These are phyloP conservation scores for Elaphomyces granulatus DNA, from an alignment of 495 filamentous ascomycete species.

Conservation along the genomic window DNA sequence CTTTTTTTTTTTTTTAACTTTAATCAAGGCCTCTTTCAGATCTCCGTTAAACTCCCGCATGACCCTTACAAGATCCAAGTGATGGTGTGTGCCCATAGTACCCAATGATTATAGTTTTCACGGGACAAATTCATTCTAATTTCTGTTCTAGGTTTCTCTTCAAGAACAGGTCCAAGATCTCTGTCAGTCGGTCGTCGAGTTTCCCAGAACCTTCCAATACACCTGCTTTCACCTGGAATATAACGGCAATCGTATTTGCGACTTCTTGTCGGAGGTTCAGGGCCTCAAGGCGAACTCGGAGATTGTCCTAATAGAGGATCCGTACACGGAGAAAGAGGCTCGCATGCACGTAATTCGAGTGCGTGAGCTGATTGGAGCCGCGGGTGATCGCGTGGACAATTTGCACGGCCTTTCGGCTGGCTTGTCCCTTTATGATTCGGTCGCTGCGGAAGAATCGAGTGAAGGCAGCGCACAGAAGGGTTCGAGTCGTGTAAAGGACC, in stretches of 20 bases:
- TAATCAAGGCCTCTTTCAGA: conserved; percentile 50
- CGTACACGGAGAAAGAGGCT: conserved; percentile 97
- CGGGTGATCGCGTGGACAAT: conserved; percentile 74
- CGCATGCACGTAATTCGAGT: conserved; percentile 85
- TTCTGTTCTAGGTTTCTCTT: conserved; percentile 53
- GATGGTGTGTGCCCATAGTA: conserved; percentile 62
- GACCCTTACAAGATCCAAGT: conserved; percentile 65
- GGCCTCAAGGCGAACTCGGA: conserved; percentile 59
- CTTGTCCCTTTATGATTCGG: conserved; percentile 67
- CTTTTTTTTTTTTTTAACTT: background rate
- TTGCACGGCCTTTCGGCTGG: conserved; percentile 84
- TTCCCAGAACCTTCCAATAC: conserved; percentile 88
- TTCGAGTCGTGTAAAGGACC: conserved; percentile 27
- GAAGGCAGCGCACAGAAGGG: conserved; percentile 29
- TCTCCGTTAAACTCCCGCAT: conserved; percentile 74
- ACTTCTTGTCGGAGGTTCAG: conserved; percentile 87
- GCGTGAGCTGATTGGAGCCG: conserved; percentile 82
- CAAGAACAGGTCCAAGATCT: conserved; percentile 97
- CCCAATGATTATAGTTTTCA: too few relatives aligned
- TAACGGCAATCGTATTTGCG: conserved; percentile 74
- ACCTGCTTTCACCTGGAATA: conserved; percentile 97
- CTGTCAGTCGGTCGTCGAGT: conserved; percentile 88
- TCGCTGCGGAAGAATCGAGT: conserved; percentile 39
- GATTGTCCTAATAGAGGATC: conserved; percentile 76
- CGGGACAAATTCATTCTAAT: too few relatives aligned